Evolutionary conservation across 2,329 filamentous ascomycete species (phyloP).

Genomic region (Neonectria punicea): DNA sequence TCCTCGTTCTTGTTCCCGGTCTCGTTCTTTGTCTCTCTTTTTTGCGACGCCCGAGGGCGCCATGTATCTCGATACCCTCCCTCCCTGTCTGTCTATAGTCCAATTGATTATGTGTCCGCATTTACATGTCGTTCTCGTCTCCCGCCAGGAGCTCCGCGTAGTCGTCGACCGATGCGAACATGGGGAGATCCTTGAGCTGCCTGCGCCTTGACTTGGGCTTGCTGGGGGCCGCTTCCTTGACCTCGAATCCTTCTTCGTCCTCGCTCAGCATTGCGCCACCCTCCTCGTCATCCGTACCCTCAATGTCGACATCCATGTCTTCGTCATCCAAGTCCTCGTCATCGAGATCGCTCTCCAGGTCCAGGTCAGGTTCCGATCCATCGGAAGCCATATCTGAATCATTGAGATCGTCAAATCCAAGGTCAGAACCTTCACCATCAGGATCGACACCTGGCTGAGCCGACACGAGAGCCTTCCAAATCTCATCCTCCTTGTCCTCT

Average conservation of each 20-base stretch:
- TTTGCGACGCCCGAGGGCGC: conserved; percentile 15
- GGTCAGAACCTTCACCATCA: conserved; percentile 61
- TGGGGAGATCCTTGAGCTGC: conserved; percentile 89
- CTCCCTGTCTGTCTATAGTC: conserved; percentile 29
- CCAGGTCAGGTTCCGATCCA: conserved; percentile 50
- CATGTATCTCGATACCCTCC: conserved; percentile 33
- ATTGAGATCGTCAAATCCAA: conserved; percentile 60
- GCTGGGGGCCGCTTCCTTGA: conserved; percentile 70
- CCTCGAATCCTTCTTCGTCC: conserved; percentile 60
- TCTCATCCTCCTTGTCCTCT: conserved; percentile 78
- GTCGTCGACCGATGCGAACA: conserved; percentile 92
- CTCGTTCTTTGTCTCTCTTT: conserved; percentile 1
- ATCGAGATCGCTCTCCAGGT: conserved; percentile 55
- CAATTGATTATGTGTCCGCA: conserved; percentile 25
- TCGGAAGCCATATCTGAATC: conserved; percentile 62
- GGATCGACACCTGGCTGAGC: conserved; percentile 73
- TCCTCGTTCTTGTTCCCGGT: not conserved
- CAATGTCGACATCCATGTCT: conserved; percentile 52
- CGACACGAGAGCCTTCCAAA: conserved; percentile 90
- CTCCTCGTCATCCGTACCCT: conserved; percentile 56
- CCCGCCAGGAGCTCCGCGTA: conserved; percentile 86
- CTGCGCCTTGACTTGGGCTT: conserved; percentile 71
- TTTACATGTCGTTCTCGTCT: conserved; percentile 67
- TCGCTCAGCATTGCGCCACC: conserved; percentile 54
- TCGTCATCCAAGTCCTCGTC: conserved; percentile 57